Evolutionary conservation across 305 asterid species (phyloP), one percentile per base, ranked within the genome.

Genomic region (Fraxinus angustifolia): DNA sequence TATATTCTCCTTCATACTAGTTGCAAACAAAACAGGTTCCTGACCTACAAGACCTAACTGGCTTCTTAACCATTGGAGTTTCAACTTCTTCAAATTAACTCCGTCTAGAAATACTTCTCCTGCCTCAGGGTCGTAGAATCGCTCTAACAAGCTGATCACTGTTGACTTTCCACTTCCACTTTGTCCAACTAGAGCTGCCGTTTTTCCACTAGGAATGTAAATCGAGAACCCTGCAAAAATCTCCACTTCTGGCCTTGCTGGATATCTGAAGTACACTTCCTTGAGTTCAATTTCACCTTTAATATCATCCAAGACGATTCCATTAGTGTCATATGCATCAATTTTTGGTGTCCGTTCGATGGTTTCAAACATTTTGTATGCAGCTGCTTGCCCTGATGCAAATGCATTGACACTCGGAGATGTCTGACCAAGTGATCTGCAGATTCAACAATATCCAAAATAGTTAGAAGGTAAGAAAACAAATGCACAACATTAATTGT

Each of bases 81-180:
- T 88, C 76, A 90, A 60, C 8, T 14, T 82, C 89, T 89, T 88
- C 70, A 93, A 78, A 75, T 88, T 82, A 62, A 91, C 84, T 34
- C 96, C 93, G 74, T 93, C 97, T 40, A 93, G 86, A 6, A 90
- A 74, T 14, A 93, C 90, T 79, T 91, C 86, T 40, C 97, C 97
- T 4, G 89, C 85, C 53, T 92, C 90, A 30, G 97, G 95, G 80
- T 94, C 98, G 58, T 94, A 94, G 82, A 92, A 94, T 71, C 98
- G 88, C 88, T 92, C 95, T 31, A 92, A 77, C 65, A 92, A 85
- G 82, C 89, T 92, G 74, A 92, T 83, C 79, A 91, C 89, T 0
- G 97, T 92, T 3, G 95, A 92, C 72, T 92, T 92, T 7, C 97
- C 94, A 76, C 95, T 88, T 21, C 97, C 97, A 60, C 95, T 92